Base-by-base conservation (phyloP, 257 asterid genomes). In the Solanum appendiculatum region DNA sequence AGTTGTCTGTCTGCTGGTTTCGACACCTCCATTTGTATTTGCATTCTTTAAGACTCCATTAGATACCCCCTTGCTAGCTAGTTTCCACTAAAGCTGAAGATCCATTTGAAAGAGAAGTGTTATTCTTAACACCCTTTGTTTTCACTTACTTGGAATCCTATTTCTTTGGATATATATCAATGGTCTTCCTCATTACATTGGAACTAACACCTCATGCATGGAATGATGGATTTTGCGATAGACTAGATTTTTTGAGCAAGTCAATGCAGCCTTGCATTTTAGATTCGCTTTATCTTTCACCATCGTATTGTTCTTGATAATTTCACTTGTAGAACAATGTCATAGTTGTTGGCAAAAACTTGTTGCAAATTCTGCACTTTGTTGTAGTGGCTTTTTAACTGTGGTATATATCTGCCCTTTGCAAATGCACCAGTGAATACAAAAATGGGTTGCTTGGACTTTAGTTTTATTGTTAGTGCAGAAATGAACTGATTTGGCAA, bases 211-310 rank as follows among this genome's bases (percentile, higher is more conserved):
- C 92, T 85, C 82, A 33, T 13, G 91, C 86, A 37, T 33, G 34
- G 34, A 95, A 92, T 0, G 98, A 94, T 4, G 92, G 90, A 70
- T 95, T 94, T 91, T 94, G 96, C 1, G 88, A 87, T 88, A 92
- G 84, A 86, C 91, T 91, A 11, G 92, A 90, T 89, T 90, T 1
- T 88, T 86, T 27, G 89, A 90, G 27, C 92, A 91, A 77, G 93
- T 92, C 42, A 93, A 88, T 89, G 83, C 93, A 60, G 89, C 91
- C 2, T 94, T 84, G 77, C 88, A 89, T 88, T 86, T 93, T 7
- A 90, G 86, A 74, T 80, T 90, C 12, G 89, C 85, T 54, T 88
- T 89, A 86, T 88, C 92, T 86, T 88, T 92, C 33, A 90, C 36
- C 78, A 63, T 39, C 87, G 88, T 92, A 86, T 36, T 89, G 88